Conservation (phyloP, 257 asterid genomes). For the Capsicum rhomboideum region DNA sequence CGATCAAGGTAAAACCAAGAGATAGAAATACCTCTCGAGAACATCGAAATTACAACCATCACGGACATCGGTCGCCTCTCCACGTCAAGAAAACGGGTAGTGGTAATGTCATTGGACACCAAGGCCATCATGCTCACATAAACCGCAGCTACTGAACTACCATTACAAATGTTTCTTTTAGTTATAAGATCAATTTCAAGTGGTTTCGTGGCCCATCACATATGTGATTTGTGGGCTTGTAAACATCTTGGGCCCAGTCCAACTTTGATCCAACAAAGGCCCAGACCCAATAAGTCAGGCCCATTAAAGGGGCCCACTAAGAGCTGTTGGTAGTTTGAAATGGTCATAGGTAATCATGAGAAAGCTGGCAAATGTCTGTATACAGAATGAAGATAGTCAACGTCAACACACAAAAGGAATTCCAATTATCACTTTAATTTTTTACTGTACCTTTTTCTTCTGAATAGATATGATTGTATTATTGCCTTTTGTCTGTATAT, state of each 20-base stretch:
- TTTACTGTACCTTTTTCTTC: no score
- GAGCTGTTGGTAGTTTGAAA: not conserved
- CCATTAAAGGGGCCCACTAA: not conserved
- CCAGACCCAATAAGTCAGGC: not conserved
- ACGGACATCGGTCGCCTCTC: conserved; percentile 17
- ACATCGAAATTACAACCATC: not conserved
- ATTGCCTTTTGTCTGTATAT: not conserved
- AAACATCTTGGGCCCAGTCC: not conserved
- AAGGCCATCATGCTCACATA: not conserved
- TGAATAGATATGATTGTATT: not conserved
- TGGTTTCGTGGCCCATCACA: not conserved
- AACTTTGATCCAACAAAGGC: not conserved
- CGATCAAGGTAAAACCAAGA: conserved; percentile 20
- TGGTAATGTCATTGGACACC: not conserved
- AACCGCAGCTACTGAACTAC: conserved; percentile 17
- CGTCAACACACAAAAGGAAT: not conserved
- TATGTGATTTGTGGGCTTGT: not conserved
- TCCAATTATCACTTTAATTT: not conserved
- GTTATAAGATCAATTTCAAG: not conserved
- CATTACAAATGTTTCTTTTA: not conserved
- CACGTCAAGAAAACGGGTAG: conserved; percentile 15
- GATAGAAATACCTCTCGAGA: conserved; percentile 9
- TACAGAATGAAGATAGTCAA: not conserved
- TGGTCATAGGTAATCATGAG: not conserved
- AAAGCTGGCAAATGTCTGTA: not conserved